Conservation (phyloP, 2,329 filamentous ascomycete species). For the Colletotrichum sidae region DNA sequence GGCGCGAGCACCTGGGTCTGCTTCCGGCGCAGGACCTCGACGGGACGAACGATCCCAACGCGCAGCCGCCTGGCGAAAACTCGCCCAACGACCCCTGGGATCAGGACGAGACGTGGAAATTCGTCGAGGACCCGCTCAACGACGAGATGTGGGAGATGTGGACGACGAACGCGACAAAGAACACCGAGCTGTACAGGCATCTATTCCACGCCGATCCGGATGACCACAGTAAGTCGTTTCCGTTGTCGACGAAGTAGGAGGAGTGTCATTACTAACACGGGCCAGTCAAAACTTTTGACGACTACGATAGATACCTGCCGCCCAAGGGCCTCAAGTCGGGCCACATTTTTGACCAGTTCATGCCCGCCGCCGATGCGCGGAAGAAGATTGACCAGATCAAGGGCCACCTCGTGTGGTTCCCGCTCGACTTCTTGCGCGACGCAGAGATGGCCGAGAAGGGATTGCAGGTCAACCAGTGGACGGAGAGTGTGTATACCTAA, state of each 20-base stretch:
- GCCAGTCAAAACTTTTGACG: constrained; percentile 84
- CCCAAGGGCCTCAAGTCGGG: constrained; percentile 80
- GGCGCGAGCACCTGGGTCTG: constrained; percentile 91
- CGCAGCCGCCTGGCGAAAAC: constrained; percentile 75
- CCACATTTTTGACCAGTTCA: constrained; percentile 86
- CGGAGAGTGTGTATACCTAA: constrained; percentile 87
- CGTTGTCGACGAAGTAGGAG: constrained; percentile 17
- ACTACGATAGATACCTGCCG: constrained; percentile 85
- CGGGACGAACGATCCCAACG: constrained; percentile 75
- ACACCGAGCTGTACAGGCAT: constrained; percentile 81
- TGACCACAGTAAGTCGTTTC: constrained; percentile 71
- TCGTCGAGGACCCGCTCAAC: constrained; percentile 78
- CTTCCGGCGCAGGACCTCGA: constrained; percentile 79
- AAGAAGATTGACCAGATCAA: constrained; percentile 81
- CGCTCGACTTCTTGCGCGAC: constrained; percentile 85
- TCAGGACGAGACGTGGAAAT: constrained; percentile 69
- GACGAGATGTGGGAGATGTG: constrained; percentile 77
- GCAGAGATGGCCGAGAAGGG: constrained; percentile 92
- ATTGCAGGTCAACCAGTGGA: constrained; percentile 85
- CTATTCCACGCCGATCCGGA: constrained; percentile 92
- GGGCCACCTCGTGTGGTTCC: constrained; percentile 93
- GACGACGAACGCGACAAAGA: constrained; percentile 75
- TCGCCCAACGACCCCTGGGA: constrained; percentile 73
- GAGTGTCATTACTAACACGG: constrained; percentile 31
- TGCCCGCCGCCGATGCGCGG: constrained; percentile 78